phyloP scores from a whole-genome alignment of 148 eudicot genomes.

The Rhododendron ovatum region DNA sequence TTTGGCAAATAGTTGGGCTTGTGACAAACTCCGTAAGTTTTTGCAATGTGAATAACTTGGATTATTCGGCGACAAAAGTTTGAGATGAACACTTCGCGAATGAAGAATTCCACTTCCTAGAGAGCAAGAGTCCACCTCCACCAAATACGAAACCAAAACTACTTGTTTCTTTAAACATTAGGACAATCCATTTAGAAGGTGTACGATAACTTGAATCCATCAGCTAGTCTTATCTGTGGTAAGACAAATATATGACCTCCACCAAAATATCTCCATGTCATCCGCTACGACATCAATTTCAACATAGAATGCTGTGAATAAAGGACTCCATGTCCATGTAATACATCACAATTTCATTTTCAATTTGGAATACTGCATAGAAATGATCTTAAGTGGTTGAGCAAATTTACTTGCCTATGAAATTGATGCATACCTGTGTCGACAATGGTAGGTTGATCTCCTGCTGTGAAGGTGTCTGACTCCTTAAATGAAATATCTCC shows the following conservation, averaged over 20 bases:
- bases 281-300: background rate
- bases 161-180: background rate
- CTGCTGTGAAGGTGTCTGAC: slow-evolving; percentile 45
- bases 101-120: background rate
- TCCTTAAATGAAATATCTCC: slow-evolving; percentile 39
- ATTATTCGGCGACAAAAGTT: background rate
- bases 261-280: background rate
- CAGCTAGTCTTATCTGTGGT: background rate
- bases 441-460: slow-evolving; percentile 46
- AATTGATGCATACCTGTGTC: slow-evolving; percentile 33
- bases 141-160: background rate
- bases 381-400: background rate
- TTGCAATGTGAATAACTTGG: background rate
- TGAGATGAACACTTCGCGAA: background rate
- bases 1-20: background rate
- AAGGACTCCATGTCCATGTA: slow-evolving; percentile 3
- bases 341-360: background rate
- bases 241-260: background rate
- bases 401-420: background rate
- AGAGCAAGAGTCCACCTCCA: background rate
- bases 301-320: background rate
- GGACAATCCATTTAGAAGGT: background rate
- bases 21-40: background rate
- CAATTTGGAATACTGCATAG: background rate
- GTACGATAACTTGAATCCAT: background rate